phyloP scores from a whole-genome alignment of 2,329 filamentous ascomycete species.

The Pseudogymnoascus sp. region DNA sequence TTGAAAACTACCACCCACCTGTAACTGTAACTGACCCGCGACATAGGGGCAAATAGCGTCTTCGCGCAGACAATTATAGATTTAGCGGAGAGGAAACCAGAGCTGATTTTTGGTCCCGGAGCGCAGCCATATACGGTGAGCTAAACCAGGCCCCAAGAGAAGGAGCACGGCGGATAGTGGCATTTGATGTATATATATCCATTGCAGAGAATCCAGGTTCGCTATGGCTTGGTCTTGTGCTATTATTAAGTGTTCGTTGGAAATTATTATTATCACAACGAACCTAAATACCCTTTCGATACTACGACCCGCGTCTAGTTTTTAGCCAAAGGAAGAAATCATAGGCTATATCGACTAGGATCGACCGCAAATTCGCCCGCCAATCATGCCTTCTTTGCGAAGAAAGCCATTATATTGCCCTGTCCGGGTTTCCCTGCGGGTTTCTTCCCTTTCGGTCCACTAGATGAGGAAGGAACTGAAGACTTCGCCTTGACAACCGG shows the following conservation, averaged over 20 bases:
- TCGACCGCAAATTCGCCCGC: not conserved
- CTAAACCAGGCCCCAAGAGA: not conserved
- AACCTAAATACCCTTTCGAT: not conserved
- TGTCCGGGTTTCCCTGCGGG: constrained; percentile 52
- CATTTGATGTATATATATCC: not conserved
- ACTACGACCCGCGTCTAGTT: not conserved
- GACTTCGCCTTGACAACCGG: constrained; percentile 50
- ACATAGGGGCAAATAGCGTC: constrained; percentile 78
- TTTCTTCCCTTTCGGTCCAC: constrained; percentile 49
- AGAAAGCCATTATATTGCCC: constrained; percentile 89
- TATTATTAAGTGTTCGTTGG: not conserved
- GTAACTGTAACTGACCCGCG: not conserved
- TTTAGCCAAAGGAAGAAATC: not conserved
- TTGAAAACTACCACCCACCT: constrained; percentile 10
- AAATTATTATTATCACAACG: not conserved
- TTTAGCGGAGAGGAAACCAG: constrained; percentile 79
- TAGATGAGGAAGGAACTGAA: constrained; percentile 30
- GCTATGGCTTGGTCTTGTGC: not conserved
- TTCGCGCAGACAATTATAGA: constrained; percentile 91
- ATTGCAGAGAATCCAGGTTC: not conserved
- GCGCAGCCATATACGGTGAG: constrained; percentile 48
- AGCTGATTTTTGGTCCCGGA: constrained; percentile 70
- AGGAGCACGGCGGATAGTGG: not conserved
- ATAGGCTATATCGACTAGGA: not conserved
- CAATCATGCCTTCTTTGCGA: constrained; percentile 59